Conservation (phyloP, 2,329 filamentous ascomycete genomes). For the Alternaria sp. region DNA sequence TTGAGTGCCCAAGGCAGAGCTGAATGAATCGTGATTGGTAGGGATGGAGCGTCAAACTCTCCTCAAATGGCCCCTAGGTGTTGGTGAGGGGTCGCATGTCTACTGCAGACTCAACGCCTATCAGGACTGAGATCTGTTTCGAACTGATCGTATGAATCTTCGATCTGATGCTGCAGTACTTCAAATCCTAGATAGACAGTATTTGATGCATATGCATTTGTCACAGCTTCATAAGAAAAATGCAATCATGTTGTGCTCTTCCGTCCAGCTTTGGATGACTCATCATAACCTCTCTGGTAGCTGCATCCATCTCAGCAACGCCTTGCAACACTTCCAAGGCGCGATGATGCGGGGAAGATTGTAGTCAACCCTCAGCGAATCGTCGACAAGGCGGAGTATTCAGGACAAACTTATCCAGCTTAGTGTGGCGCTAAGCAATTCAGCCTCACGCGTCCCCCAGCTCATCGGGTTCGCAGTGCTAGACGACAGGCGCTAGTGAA, state of each 20-base stretch:
- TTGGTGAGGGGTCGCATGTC: background rate
- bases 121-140: background rate
- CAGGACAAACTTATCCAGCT: background rate
- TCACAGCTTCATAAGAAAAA: too few species aligned
- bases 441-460: constrained; percentile 19
- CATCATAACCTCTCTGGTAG: background rate
- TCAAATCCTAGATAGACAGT: too few species aligned
- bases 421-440: constrained; percentile 10
- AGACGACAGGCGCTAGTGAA: constrained; percentile 13
- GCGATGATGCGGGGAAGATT: background rate
- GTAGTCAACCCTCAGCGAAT: background rate
- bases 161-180: too few species aligned
- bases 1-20: background rate
- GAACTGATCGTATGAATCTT: background rate
- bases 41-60: background rate
- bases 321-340: background rate
- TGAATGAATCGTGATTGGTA: background rate
- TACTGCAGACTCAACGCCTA: background rate
- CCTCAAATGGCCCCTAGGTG: background rate
- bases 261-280: background rate
- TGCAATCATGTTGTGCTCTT: too few species aligned
- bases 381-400: background rate
- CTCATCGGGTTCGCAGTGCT: constrained; percentile 12
- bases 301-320: background rate
- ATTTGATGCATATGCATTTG: too few species aligned